Evolutionary conservation across 2,329 filamentous ascomycete genomes (phyloP).

Genomic region (Tolypocladium endophyticum): DNA sequence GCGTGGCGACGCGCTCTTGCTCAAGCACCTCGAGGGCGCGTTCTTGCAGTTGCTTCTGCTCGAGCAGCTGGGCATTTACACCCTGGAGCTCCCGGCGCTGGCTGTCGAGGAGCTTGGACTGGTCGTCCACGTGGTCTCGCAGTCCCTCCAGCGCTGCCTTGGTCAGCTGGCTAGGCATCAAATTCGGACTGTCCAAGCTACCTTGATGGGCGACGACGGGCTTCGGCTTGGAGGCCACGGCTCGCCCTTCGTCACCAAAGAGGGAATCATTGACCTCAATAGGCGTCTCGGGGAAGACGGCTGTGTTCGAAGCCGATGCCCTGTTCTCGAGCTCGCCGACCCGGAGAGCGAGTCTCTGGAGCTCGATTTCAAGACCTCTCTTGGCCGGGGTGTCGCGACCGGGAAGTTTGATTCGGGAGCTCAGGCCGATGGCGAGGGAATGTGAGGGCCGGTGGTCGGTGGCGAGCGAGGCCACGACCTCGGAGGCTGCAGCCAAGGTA

Average conservation of each 20-base stretch:
- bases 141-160: slow-evolving; percentile 78
- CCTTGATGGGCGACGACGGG: slow-evolving; percentile 32
- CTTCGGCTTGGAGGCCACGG: slow-evolving; percentile 27
- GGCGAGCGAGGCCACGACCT: slow-evolving; percentile 43
- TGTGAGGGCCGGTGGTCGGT: slow-evolving; percentile 27
- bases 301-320: slow-evolving; percentile 49
- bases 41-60: slow-evolving; percentile 79
- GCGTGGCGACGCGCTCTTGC: slow-evolving; percentile 73
- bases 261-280: slow-evolving; percentile 62
- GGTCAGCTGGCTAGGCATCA: slow-evolving; percentile 44
- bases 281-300: slow-evolving; percentile 67
- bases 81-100: slow-evolving; percentile 79
- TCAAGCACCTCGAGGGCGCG: slow-evolving; percentile 74
- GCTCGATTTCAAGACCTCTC: slow-evolving; percentile 68
- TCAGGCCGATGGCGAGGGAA: slow-evolving; percentile 28
- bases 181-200: slow-evolving; percentile 26
- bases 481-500: slow-evolving; percentile 41
- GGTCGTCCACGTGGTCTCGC: slow-evolving; percentile 83
- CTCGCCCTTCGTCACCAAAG: slow-evolving; percentile 46
- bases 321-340: slow-evolving; percentile 76
- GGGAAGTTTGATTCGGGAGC: slow-evolving; percentile 56
- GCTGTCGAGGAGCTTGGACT: slow-evolving; percentile 82
- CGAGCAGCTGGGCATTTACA: slow-evolving; percentile 74
- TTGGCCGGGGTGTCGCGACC: slow-evolving; percentile 70
- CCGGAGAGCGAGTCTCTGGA: slow-evolving; percentile 65